phyloP scores from a whole-genome alignment of 805 yeast species.

The Wickerhamomyces pijperi region DNA sequence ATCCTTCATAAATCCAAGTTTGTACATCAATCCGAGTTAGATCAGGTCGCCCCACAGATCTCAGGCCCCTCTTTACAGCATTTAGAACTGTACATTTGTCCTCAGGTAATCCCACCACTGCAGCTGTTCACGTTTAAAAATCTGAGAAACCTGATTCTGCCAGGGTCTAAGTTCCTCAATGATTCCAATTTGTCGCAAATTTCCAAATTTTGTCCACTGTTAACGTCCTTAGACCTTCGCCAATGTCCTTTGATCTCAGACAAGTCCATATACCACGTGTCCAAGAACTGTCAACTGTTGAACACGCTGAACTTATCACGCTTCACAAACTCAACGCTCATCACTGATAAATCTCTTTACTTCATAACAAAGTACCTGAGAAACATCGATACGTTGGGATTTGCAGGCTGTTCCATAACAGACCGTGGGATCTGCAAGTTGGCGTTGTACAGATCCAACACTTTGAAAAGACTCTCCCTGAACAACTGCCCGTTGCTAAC shows the following conservation, averaged over 20 bases:
- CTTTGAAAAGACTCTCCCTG: conserved; percentile 56
- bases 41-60: conserved; percentile 30
- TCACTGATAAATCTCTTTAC: conserved; percentile 61
- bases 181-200: conserved; percentile 47
- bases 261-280: conserved; percentile 59
- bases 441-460: conserved; percentile 38
- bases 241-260: conserved; percentile 79
- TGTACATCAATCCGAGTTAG: conserved; percentile 43
- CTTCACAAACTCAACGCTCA: conserved; percentile 50
- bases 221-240: conserved; percentile 62
- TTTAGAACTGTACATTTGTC: conserved; percentile 80
- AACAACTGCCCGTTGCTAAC: conserved; percentile 60
- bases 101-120: conserved; percentile 48
- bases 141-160: conserved; percentile 38
- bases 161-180: conserved; percentile 57
- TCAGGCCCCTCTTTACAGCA: conserved; percentile 40
- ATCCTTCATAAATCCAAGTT: conserved; percentile 56
- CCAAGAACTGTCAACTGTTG: conserved; percentile 46
- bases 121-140: conserved; percentile 30
- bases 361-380: conserved; percentile 35
- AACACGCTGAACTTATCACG: conserved; percentile 70
- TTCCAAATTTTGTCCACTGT: conserved; percentile 42
- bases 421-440: conserved; percentile 78
- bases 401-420: conserved; percentile 79
- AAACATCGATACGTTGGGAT: conserved; percentile 57